phyloP scores from a whole-genome alignment of 306 rosid genomes.

The Betula pendula region DNA sequence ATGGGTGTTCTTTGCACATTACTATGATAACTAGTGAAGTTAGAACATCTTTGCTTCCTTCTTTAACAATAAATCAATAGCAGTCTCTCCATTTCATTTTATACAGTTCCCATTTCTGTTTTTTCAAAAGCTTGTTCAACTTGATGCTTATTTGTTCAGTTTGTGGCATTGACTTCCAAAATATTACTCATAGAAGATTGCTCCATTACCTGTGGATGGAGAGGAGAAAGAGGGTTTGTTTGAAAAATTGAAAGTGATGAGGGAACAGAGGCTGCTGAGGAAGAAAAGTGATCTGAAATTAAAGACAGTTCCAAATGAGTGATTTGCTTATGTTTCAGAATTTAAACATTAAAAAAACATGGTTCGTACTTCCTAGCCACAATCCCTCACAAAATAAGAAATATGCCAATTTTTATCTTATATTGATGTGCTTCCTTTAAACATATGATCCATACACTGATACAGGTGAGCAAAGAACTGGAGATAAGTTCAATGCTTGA shows the following conservation, averaged over 20 bases:
- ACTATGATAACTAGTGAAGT: conserved; percentile 17
- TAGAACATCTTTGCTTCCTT: conserved; percentile 20
- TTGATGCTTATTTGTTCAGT: background rate
- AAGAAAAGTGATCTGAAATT: background rate
- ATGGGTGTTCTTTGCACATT: conserved; percentile 6
- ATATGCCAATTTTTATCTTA: conserved; percentile 16
- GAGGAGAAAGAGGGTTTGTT: background rate
- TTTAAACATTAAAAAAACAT: background rate
- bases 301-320: background rate
- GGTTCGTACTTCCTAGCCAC: background rate
- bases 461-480: conserved; percentile 26
- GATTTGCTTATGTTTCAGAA: background rate
- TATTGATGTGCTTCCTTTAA: conserved; percentile 31
- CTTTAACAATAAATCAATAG: conserved; percentile 20
- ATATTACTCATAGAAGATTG: background rate
- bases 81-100: too few relatives aligned
- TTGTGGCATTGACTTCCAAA: background rate
- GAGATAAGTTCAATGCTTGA: conserved; percentile 32
- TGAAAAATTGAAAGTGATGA: background rate
- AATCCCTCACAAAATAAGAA: background rate
- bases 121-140: background rate
- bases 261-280: too few relatives aligned
- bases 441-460: conserved; percentile 10
- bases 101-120: too few relatives aligned
- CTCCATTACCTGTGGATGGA: background rate